phyloP scores from a whole-genome alignment of 106 monocot species.

The Dendrobium nobile region DNA sequence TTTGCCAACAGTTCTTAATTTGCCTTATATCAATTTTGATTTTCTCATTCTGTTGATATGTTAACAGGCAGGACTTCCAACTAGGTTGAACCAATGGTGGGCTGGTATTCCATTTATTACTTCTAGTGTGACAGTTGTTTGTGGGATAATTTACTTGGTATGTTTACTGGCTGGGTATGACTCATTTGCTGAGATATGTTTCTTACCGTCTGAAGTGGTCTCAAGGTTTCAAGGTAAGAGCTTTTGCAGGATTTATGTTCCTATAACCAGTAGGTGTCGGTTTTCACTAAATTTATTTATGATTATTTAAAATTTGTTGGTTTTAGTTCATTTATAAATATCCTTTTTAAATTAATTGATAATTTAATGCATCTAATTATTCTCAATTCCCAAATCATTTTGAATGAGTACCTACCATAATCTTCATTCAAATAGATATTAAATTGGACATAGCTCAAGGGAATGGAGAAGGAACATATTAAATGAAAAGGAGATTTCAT shows the following conservation, averaged over 20 bases:
- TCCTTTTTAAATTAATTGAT: neutral
- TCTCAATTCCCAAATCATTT: neutral
- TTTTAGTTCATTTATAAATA: neutral
- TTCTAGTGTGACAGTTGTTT: slow-evolving; percentile 50
- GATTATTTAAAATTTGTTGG: neutral
- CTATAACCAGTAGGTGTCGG: neutral
- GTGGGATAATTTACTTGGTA: slow-evolving; percentile 51
- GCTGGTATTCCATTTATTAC: slow-evolving; percentile 60
- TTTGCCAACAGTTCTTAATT: neutral
- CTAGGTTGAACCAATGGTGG: slow-evolving; percentile 76
- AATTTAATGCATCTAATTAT: neutral
- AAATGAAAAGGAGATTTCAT: neutral
- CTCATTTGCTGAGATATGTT: slow-evolving; percentile 57
- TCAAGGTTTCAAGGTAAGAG: slow-evolving; percentile 58
- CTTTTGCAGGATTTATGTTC: neutral
- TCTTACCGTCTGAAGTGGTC: slow-evolving; percentile 54
- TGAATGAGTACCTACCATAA: neutral
- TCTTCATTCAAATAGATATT: neutral
- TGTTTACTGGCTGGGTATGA: slow-evolving; percentile 66
- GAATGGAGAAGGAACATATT: neutral
- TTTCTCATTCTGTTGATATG: slow-evolving; percentile 5
- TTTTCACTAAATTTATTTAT: neutral
- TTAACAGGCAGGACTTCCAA: slow-evolving; percentile 50
- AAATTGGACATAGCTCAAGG: neutral
- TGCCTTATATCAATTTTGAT: neutral